A percentile compares a stretch with the other conserved stretches of the same genome.
phyloP scores from a whole-genome alignment of 257 asterid species.

The Avicennia marina region DNA sequence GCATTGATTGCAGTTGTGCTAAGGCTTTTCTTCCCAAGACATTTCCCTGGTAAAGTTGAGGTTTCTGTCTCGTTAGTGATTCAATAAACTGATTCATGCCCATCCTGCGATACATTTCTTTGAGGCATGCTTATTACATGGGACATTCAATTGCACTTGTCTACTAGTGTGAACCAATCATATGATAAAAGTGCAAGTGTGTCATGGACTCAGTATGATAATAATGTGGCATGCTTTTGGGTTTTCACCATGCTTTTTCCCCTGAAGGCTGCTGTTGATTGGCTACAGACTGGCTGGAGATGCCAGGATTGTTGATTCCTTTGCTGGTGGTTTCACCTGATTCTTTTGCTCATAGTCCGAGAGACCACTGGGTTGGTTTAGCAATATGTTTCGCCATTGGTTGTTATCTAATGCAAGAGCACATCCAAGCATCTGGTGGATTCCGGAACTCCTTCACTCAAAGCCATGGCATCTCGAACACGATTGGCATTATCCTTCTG shows the following conservation, averaged over 20 bases:
- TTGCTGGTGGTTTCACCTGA: slow-evolving; percentile 72
- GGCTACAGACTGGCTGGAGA: slow-evolving; percentile 79
- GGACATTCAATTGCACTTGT: too few species aligned
- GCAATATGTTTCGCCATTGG: slow-evolving; percentile 58
- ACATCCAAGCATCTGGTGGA: slow-evolving; percentile 87
- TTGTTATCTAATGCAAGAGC: slow-evolving; percentile 82
- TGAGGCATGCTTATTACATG: too few species aligned
- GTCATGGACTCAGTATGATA: too few species aligned
- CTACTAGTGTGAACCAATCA: too few species aligned
- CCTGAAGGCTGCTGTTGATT: not conserved
- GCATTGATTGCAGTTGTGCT: slow-evolving; percentile 56
- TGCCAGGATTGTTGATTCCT: slow-evolving; percentile 69
- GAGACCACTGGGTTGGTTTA: slow-evolving; percentile 38
- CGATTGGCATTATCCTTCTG: slow-evolving; percentile 66
- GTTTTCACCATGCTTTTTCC: too few species aligned
- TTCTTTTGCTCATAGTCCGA: slow-evolving; percentile 41
- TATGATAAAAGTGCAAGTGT: too few species aligned
- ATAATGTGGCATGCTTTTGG: too few species aligned
- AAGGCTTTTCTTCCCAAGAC: slow-evolving; percentile 71
- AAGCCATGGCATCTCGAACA: slow-evolving; percentile 67
- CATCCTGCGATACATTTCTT: too few species aligned
- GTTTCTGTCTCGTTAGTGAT: not conserved
- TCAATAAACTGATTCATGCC: too few species aligned
- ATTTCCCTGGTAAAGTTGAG: slow-evolving; percentile 42
- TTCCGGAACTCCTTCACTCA: slow-evolving; percentile 80